Evolutionary conservation across 257 asterid genomes (phyloP).

Genomic region (Scutellaria galericulata): DNA sequence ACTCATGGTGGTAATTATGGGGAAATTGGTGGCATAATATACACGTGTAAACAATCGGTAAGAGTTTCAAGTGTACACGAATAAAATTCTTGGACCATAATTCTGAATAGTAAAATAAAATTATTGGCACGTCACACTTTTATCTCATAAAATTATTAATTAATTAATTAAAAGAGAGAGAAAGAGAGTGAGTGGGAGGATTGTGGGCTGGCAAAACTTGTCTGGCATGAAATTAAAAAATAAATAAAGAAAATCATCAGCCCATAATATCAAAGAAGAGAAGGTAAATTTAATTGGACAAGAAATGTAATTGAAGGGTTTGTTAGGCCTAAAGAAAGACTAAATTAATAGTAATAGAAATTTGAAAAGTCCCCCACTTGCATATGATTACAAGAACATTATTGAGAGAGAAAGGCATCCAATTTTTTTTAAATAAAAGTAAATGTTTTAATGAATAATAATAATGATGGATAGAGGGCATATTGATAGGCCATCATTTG

Average conservation of each 20-base stretch:
- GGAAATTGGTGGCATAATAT: slow-evolving; percentile 11
- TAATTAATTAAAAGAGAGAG: slow-evolving; percentile 13
- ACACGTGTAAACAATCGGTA: slow-evolving; percentile 30
- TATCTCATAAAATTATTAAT: not conserved
- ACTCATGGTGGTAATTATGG: slow-evolving; percentile 28
- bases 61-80: slow-evolving; percentile 32
- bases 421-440: not conserved
- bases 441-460: slow-evolving; percentile 16
- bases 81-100: slow-evolving; percentile 3
- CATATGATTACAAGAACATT: slow-evolving; percentile 37
- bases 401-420: slow-evolving; percentile 36
- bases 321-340: slow-evolving; percentile 26
- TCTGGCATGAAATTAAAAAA: slow-evolving; percentile 42
- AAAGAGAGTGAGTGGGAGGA: slow-evolving; percentile 33
- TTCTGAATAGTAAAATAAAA: slow-evolving; percentile 5
- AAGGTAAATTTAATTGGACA: not conserved
- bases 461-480: slow-evolving; percentile 31
- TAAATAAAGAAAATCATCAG: slow-evolving; percentile 21
- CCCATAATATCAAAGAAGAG: slow-evolving; percentile 8
- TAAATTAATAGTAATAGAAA: not conserved
- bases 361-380: slow-evolving; percentile 27
- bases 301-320: slow-evolving; percentile 2
- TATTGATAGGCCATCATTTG: slow-evolving; percentile 33
- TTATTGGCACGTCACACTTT: slow-evolving; percentile 28
- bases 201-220: slow-evolving; percentile 45